Evolutionary conservation across 2,329 filamentous ascomycete genomes (phyloP), one percentile per base, ranked within the genome.

Genomic region (Hypoxylon sp.): DNA sequence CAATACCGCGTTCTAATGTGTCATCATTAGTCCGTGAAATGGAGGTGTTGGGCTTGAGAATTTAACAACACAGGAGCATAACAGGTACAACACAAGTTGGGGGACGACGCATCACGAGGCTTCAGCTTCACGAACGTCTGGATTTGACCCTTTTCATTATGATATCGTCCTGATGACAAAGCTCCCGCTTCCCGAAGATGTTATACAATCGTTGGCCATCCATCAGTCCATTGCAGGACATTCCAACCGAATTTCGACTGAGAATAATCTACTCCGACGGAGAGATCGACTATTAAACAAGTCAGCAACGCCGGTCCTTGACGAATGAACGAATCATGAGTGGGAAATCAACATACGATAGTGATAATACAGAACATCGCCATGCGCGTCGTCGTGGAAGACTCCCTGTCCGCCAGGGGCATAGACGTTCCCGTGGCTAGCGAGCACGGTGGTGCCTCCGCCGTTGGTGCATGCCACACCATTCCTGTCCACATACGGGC

Each of bases 361-460:
- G 64, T 87, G 83, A 67, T 88, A 87, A 68, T 87, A 87, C 2
- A 88, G 73, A 9, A 87, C 78, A n/a, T 80, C 76, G 0, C 84
- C 84, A 10, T 75, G 66, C 0, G 62, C 73, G 0, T 73, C 65
- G 59, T 86, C 83, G 6, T 78, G 74, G 66, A 83, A 80, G 0
- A 87, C 80, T 27, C 83, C 84, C 66, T 88, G 84, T 38, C 86
- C 86, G 58, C 86, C 86, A 15, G 86, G 86, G 17, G 81, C 86
- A 65, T 88, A 89, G 0, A 86, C 79, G 18, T 72, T 81, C 3
- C 73, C 82, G 62, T 88, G 84, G 21, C 78, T 83, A 56, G 78
- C 78, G 0, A 89, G 75, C 0, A 89, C 80, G 8, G 80, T 74
- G 0, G 82, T 86, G 1, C 87, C 86, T 5, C 86, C 86, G 20